Base-by-base conservation (phyloP, 768 basidiomycete species). In the Leccinum subtestaceum region DNA sequence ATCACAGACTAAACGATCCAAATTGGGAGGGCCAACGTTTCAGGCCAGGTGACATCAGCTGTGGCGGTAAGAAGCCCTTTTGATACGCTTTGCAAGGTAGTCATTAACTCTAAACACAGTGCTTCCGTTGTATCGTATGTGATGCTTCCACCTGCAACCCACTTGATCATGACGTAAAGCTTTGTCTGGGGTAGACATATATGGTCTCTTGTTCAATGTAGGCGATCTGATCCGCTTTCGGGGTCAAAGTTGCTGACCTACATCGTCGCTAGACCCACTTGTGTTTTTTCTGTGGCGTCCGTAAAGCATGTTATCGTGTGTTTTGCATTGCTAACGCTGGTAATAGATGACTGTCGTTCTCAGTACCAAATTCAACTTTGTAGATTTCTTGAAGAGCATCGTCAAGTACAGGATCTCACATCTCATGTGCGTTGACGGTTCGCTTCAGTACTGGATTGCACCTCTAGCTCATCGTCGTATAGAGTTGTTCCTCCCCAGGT, bases 201-300 rank as follows among this genome's bases (percentile, higher is more conserved):
- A 87, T 67, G 87, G 87, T 15, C 68, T 88, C 23, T 79, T 86
- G 19, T 79, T 86, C 58, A 84, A 81, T 69, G 81, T 85, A 53
- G 61, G 78, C 46, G 7, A n/a, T 45, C 31, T 45, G 0, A 12
- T 62, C 21, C 47, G 5, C 32, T 19, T 53, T 19, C 31, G 1
- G 17, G 19, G 4, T 3, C 8, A 10, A 32, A 4, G 23, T 38
- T 21, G 15, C 48, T 64, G 50, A 61, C 32, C 49, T 32, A 71
- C 70, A 73, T 56, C 70, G 72, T 51, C 74, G 69, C 21, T 55
- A 87, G 85, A 67, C 86, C 40, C 87, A 88, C 66, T 81, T 76
- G 57, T 71, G 80, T 52, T 59, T 89, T 32, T 87, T 83, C 64
- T 73, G 75, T 45, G 81, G 78, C 50, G 85, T 87, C 67, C 57